Evolutionary conservation across 257 asterid genomes (phyloP), one percentile per base, ranked within the genome.

Genomic region (Ajuga chamaepitys): DNA sequence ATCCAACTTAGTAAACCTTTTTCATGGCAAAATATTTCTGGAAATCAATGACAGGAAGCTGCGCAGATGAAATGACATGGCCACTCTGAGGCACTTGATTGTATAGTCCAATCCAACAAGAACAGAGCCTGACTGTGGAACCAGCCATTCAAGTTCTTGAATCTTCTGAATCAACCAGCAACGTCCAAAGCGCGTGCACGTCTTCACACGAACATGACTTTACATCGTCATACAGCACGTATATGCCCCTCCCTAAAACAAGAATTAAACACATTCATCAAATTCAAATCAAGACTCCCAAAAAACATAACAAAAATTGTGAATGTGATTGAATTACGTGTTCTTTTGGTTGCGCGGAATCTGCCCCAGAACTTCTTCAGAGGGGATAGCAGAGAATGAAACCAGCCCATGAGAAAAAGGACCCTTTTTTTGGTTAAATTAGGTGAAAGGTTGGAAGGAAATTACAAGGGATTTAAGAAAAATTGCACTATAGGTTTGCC

Each of bases 131-230:
- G 3, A 12, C 1, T 14, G 7, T 20, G 53, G 30, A 70, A 16
- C 7, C 47, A 55, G 2, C 9, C 28, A 25, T 52, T 57, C 16
- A 13, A 26, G 6, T 47, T 12, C n/a, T 13, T 48, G 50, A 18
- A 20, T 2, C 30, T 4, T 78, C 81, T 0, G 89, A 70, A 77
- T 83, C 85, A 59, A 83, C 89, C 40, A 85, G 48, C 67, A 83
- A 57, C 5, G 78, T 75, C 93, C 89, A 85, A 3, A 85, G 60
- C n/a, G 84, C 94, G 64, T 83, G 94, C 72, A 86, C 94, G 5
- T 86, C 94, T 64, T 86, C 94, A 46, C 89, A 83, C 2, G 94
- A 77, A 66, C 94, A 86, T 18, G 94, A 86, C 67, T 78, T 81
- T 4, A 86, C 89, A 24, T 86, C 94, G 16, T 86, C 86, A 22